These are phyloP conservation scores for Periconia sp. DNA, from an alignment of 2,329 filamentous ascomycete species.

Conservation along the genomic window DNA sequence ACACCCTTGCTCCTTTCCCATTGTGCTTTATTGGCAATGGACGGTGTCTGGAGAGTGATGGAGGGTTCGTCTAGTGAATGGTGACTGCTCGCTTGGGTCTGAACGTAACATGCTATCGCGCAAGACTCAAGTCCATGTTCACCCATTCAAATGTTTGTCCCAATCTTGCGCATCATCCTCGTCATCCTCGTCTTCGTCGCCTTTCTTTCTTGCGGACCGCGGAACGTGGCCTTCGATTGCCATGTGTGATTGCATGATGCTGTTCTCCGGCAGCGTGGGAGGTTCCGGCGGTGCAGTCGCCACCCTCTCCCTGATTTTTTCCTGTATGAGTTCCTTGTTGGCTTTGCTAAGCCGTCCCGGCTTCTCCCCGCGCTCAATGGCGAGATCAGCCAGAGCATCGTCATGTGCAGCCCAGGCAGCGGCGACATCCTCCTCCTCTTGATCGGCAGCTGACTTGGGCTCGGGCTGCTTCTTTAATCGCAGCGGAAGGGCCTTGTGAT, in stretches of 20 bases:
- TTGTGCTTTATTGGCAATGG: no score
- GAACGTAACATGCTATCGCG: no score
- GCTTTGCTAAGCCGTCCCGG: conserved; percentile 30
- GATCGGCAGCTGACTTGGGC: conserved; percentile 7
- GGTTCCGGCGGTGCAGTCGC: conserved; percentile 25
- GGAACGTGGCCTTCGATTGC: conserved; percentile 44
- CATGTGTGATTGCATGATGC: conserved; percentile 27
- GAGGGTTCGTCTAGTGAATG: no score
- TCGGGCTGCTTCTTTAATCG: conserved; percentile 24
- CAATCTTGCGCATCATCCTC: conserved; percentile 29
- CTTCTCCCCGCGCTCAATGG: conserved; percentile 49
- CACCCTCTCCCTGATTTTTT: conserved; percentile 33
- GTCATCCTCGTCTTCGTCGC: conserved; percentile 24
- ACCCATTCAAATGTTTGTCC: conserved; percentile 37
- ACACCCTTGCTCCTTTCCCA: no score
- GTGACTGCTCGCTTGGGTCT: no score
- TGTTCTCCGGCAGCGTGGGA: conserved; percentile 23
- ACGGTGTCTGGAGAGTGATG: no score
- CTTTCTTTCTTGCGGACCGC: conserved; percentile 13
- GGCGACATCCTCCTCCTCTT: conserved; percentile 36
- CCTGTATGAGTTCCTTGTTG: conserved; percentile 34
- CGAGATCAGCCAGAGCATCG: conserved; percentile 42
- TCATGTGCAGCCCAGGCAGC: conserved; percentile 38
- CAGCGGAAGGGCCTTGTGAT: conserved; percentile 28
- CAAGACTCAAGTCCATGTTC: conserved; percentile 6